Base-by-base conservation (phyloP, 2,329 filamentous ascomycete species). In the Lecanicillium sp. region DNA sequence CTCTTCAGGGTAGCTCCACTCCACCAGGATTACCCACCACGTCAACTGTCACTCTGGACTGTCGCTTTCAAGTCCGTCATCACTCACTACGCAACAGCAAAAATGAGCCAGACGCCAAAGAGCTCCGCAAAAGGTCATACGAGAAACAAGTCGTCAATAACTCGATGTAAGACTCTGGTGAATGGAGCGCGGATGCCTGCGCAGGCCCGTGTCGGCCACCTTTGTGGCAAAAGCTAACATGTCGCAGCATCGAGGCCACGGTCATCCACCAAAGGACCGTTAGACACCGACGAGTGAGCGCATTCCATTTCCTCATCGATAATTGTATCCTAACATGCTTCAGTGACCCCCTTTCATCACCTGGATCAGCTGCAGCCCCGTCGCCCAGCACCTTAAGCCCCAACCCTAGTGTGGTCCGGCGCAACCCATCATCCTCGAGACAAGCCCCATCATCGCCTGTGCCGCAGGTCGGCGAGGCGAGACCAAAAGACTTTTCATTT, bases 251-350 rank as follows among this genome's bases (percentile, higher is more conserved):
- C 72, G n/a, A 64, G 80, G 32, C 74, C 81, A 8, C 70, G 82
- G 36, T 78, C 81, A 30, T 74, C 81, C 32, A 92, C 86, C 4
- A 85, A 80, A 58, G 86, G 85, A 1, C 87, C 87, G 4, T 67
- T 94, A 15, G 86, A 92, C 51, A 64, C 68, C 45, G 77, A 81
- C 46, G 83, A 90, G 83, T 90, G 70, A 62, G 78, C 59, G 16
- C 29, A 29, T 29, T 35, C 44, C 17, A 14, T 41, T 5, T 34
- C 18, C 33, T n/a, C 9, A 19, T n/a, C 20, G 15, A 16, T 15
- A 38, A 7, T 28, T 15, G 31, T 19, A 20, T 33, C 34, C 33
- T 31, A 42, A 44, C 27, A 40, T 22, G 19, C 9, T 25, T 2
- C 29, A 54, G 50, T 53, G 54, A 51, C 33, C 55, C 51, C 29